Evolutionary conservation across 805 yeast genomes (phyloP), one percentile per base, ranked within the genome.

Genomic region (Metschnikowia similis): DNA sequence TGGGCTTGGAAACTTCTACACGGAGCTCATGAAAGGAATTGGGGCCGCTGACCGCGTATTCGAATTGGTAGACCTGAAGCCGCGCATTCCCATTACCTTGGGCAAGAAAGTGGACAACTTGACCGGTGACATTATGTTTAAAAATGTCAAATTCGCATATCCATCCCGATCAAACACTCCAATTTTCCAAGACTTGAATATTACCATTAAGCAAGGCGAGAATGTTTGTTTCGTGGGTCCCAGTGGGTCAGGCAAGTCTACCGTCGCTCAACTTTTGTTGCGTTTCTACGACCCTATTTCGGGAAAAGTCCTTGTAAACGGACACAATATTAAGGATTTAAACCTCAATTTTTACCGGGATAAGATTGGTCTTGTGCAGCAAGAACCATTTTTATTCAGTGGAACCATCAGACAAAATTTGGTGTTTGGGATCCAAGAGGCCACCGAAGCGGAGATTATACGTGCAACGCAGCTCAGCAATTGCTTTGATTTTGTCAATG

Each of bases 161-260:
- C 97, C 98, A 32, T 88, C 96, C 0, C 79, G 98, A 54, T 83
- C 83, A 14, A 82, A 87, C 49, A 81, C 84, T 40, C 66, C 67
- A 16, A 85, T 92, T 26, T 89, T 92, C 67, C 59, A 71, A 2
- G 70, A 78, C 21, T 67, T 91, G 48, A 74, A 80, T 55, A 72
- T 92, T 49, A 74, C 69, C 1, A 83, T 92, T 41, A 65, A 72
- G 13, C 82, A 87, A 32, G 97, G 97, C 11, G 91, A 89, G 57
- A 92, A 92, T 59, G 83, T 91, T 13, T 91, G 97, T 64, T 82
- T 92, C 51, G 97, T 91, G 14, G 98, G 98, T 1, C 97, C 96
- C n/a, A 85, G 95, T 32, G 98, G 98, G 1, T 87, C 96, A 53
- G 98, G 98, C 27, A 92, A 92, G 65, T 88, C 96, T 14, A 91